Evolutionary conservation across 139 green algal species (phyloP), one percentile per base, ranked within the genome.

Genomic region (Tetraselmis striata): DNA sequence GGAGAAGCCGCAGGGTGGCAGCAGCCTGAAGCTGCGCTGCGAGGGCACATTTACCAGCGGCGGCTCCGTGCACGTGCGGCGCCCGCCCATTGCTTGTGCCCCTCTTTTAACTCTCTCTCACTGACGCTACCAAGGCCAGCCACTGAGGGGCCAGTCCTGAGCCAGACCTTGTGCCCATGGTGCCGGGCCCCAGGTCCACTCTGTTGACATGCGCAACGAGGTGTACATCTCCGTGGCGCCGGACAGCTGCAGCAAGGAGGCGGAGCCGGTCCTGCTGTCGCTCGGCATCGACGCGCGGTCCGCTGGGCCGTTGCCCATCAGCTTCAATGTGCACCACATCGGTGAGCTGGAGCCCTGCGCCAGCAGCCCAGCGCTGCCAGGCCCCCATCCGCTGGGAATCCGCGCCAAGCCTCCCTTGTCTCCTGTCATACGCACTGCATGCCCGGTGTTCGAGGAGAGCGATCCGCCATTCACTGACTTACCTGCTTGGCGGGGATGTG

Each of bases 271-370:
- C 30, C 32, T 94, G 27, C 27, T 95, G 31, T 82, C 76, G 18
- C 23, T 22, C 32, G 28, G 32, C 79, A 30, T 32, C 2, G 79
- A 79, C 28, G 30, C 83, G 30, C 23, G 32, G 32, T n/a, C 83
- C 5, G 45, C 32, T 0, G 18, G 76, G 30, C 84, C 82, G 81
- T 86, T 93, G 45, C 92, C 92, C 1, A 88, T 92, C 59, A 88
- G 85, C 85, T 95, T 95, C 85, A 80, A 77, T 29, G 88, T 93
- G 59, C 59, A 29, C 28, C 90, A 92, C 84, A 79, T 30, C 59
- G 45, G 45, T 67, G n/a, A n/a, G n/a, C n/a, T n/a, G n/a, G n/a
- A n/a, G n/a, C n/a, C n/a, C n/a, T n/a, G n/a, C n/a, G n/a, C n/a
- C n/a, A n/a, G n/a, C n/a, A n/a, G n/a, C n/a, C n/a, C n/a, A n/a